Conservation (phyloP, 2,329 filamentous ascomycete species). For the Trichoderma atrobrunneum region DNA sequence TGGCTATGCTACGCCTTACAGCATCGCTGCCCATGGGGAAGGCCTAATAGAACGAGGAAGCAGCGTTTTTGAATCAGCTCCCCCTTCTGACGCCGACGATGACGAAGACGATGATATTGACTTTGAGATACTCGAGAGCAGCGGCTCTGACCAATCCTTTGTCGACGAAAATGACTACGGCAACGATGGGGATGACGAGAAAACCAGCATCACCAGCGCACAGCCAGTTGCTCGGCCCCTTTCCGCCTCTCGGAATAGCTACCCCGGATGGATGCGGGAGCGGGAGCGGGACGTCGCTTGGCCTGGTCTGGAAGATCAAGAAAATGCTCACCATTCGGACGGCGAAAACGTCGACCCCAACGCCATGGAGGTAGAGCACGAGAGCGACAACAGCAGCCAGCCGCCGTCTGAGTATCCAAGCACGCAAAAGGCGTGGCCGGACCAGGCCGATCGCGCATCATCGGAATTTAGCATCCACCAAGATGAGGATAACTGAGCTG, state of each 20-base stretch:
- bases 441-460: constrained; percentile 18
- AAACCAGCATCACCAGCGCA: constrained; percentile 27
- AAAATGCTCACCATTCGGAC: constrained; percentile 39
- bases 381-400: constrained; percentile 46
- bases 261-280: constrained; percentile 25
- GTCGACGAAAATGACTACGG: constrained; percentile 27
- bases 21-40: constrained; percentile 54
- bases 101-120: constrained; percentile 35
- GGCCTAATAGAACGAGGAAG: constrained; percentile 31
- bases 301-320: constrained; percentile 52
- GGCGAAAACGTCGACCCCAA: constrained; percentile 51
- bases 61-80: constrained; percentile 30
- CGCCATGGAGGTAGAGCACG: constrained; percentile 28
- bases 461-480: constrained; percentile 39
- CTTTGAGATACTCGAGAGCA: constrained; percentile 38
- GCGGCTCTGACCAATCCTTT: constrained; percentile 35
- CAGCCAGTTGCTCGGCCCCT: constrained; percentile 29
- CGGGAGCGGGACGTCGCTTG: constrained; percentile 52
- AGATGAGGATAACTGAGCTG: background rate
- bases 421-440: constrained; percentile 45
- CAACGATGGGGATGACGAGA: constrained; percentile 24
- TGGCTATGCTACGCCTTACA: constrained; percentile 74
- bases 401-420: constrained; percentile 58
- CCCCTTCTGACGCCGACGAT: constrained; percentile 36
- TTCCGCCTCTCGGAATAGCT: constrained; percentile 23